phyloP scores from a whole-genome alignment of 768 basidiomycete species.

The Trametes villosa region DNA sequence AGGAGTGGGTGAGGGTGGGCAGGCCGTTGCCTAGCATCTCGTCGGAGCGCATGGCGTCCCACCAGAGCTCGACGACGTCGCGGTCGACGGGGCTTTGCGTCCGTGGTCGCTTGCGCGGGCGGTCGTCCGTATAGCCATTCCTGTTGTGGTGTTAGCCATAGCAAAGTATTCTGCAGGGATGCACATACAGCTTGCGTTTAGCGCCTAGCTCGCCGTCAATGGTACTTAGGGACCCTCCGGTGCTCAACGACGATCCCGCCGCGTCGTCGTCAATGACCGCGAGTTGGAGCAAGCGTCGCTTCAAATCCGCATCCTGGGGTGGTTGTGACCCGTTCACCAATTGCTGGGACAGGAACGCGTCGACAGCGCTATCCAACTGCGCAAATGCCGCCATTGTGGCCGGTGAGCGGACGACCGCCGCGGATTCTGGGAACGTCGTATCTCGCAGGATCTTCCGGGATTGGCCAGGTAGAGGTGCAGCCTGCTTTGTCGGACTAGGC shows the following conservation, averaged over 20 bases:
- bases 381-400: constrained; percentile 74
- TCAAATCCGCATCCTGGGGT: constrained; percentile 17
- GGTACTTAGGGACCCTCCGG: constrained; percentile 16
- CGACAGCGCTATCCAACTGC: constrained; percentile 59
- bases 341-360: constrained; percentile 29
- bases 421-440: constrained; percentile 63
- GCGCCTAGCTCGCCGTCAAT: constrained; percentile 49
- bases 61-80: constrained; percentile 67
- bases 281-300: constrained; percentile 27
- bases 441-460: constrained; percentile 42
- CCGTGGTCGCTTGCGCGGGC: constrained; percentile 67
- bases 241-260: constrained; percentile 25
- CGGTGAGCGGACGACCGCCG: constrained; percentile 70
- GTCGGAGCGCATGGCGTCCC: constrained; percentile 70
- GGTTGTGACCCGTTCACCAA: constrained; percentile 8
- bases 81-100: constrained; percentile 47
- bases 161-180: not conserved
- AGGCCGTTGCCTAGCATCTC: constrained; percentile 65
- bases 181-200: constrained; percentile 65
- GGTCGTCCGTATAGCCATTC: constrained; percentile 41
- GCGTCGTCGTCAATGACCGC: constrained; percentile 35
- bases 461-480: constrained; percentile 24
- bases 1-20: constrained; percentile 45
- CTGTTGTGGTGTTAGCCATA: constrained; percentile 23
- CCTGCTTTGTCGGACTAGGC: constrained; percentile 30